Conservation (phyloP, 306 rosid species). For the Hippophae tibetana region DNA sequence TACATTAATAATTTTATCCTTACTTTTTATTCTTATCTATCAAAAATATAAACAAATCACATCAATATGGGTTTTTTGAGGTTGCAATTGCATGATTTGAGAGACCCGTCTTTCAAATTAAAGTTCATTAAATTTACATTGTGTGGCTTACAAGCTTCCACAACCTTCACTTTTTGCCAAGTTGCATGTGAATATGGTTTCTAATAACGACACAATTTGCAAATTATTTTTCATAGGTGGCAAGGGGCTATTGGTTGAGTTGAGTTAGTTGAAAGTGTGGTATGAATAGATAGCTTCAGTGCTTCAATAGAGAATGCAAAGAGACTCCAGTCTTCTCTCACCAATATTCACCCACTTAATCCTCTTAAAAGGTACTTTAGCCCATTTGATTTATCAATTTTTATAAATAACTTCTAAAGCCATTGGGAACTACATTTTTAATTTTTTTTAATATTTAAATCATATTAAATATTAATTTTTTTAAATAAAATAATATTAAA, state of each 20-base stretch:
- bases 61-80: background rate
- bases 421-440: no score
- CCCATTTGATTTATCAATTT: background rate
- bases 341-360: slow-evolving; percentile 5
- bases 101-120: background rate
- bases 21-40: background rate
- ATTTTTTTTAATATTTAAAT: no score
- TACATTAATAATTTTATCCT: no score
- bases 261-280: background rate
- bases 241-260: background rate
- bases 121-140: background rate
- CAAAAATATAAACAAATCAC: background rate
- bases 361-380: background rate
- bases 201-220: background rate
- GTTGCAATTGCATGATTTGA: background rate
- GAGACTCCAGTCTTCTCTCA: background rate
- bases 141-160: slow-evolving; percentile 10
- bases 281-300: background rate
- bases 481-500: no score
- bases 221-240: background rate
- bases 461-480: no score
- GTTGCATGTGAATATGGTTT: background rate
- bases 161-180: background rate
- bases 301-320: background rate
- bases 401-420: no score